Evolutionary conservation across 23 red algal genomes (phyloP).

Genomic region (Porphyridium purpureum): DNA sequence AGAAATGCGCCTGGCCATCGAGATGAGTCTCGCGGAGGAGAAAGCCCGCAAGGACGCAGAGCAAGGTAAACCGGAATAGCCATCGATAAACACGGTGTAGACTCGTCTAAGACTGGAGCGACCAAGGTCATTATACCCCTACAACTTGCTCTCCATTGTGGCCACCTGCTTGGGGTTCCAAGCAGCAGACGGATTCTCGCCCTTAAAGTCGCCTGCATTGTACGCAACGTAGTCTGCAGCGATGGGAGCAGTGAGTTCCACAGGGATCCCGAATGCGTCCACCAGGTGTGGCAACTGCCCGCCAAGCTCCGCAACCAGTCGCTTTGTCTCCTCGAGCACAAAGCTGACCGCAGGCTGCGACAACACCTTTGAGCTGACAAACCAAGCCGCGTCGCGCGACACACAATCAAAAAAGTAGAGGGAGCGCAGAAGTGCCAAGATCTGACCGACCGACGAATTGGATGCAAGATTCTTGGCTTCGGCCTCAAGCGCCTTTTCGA

Average conservation of each 20-base stretch:
- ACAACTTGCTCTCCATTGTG: too few species aligned
- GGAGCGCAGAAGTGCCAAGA: not conserved
- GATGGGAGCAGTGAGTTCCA: conserved; percentile 49
- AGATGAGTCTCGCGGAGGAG: conserved; percentile 31
- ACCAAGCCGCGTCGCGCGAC: not conserved
- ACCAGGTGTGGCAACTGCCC: too few species aligned
- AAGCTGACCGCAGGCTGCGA: not conserved
- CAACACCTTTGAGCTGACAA: not conserved
- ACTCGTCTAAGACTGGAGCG: too few species aligned
- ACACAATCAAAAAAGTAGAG: not conserved
- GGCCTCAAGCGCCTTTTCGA: not conserved
- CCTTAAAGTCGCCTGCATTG: too few species aligned
- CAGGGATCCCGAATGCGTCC: conserved; percentile 37
- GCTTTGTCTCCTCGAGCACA: too few species aligned
- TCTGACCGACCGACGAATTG: not conserved
- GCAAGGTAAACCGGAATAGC: too few species aligned
- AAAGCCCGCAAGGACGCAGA: conserved; percentile 6
- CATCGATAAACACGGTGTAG: too few species aligned
- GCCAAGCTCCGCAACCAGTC: too few species aligned
- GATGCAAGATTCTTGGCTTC: not conserved
- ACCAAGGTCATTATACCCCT: too few species aligned
- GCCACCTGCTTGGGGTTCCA: too few species aligned
- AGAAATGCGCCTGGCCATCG: conserved; percentile 61
- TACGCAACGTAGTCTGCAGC: conserved; percentile 36
- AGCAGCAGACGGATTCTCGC: too few species aligned